These are phyloP conservation scores for Penstemon davidsonii DNA, from an alignment of 257 asterid species.

Conservation along the genomic window DNA sequence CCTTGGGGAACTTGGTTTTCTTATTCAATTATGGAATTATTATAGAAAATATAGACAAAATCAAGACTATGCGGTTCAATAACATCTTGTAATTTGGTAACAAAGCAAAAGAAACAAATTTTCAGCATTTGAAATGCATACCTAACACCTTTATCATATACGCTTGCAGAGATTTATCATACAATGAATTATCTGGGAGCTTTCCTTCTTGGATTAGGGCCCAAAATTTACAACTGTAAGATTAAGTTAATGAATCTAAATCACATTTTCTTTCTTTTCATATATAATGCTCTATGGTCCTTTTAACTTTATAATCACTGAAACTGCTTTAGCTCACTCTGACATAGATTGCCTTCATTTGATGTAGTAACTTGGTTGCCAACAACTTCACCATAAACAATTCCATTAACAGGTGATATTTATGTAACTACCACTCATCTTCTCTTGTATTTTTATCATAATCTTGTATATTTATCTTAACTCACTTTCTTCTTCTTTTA, in stretches of 20 bases:
- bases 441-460: no score
- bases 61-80: neutral
- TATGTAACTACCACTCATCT: neutral
- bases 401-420: slow-evolving; percentile 36
- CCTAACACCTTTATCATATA: neutral
- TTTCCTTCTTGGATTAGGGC: slow-evolving; percentile 47
- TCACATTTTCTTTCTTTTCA: slow-evolving; percentile 2
- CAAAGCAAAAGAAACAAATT: neutral
- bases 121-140: neutral
- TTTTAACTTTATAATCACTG: neutral
- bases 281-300: neutral
- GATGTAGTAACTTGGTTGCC: slow-evolving; percentile 48
- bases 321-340: neutral
- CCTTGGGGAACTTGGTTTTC: no score
- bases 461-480: neutral
- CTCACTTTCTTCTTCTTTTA: no score
- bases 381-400: slow-evolving; percentile 37
- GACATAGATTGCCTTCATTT: neutral
- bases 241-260: neutral
- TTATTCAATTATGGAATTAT: neutral
- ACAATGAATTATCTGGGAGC: slow-evolving; percentile 27
- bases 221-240: slow-evolving; percentile 41
- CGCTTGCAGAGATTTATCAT: slow-evolving; percentile 38
- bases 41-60: neutral
- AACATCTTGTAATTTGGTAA: no score